A percentile compares a stretch with the other conserved stretches of the same genome.
phyloP scores from a whole-genome alignment of 192 early-diverging fungal species.

The Linnemannia exigua region DNA sequence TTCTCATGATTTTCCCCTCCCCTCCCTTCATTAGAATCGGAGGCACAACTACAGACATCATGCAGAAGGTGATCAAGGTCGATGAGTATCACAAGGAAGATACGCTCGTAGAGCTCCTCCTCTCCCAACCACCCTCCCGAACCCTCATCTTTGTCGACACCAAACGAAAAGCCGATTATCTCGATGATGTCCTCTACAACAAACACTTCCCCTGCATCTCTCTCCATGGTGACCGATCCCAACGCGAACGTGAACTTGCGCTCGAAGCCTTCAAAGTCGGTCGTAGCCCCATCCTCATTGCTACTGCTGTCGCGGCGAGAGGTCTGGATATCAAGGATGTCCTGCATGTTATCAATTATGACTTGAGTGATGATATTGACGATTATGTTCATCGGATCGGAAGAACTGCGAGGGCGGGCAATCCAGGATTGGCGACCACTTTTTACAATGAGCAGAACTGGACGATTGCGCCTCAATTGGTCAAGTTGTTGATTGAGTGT shows the following conservation, averaged over 20 bases:
- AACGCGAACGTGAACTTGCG: constrained; percentile 84
- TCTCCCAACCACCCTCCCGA: constrained; percentile 69
- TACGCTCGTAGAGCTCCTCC: constrained; percentile 69
- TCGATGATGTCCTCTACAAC: constrained; percentile 77
- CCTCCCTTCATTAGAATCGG: constrained; percentile 67
- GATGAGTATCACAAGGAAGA: constrained; percentile 77
- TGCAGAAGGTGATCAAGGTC: constrained; percentile 83
- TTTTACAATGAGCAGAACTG: constrained; percentile 66
- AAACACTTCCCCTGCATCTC: constrained; percentile 82
- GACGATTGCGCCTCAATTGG: constrained; percentile 60
- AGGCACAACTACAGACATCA: constrained; percentile 92
- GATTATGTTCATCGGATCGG: constrained; percentile 93
- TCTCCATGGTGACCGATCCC: constrained; percentile 89
- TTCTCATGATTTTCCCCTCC: no score
- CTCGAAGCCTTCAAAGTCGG: constrained; percentile 77
- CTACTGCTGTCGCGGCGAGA: constrained; percentile 90
- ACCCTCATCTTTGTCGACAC: constrained; percentile 90
- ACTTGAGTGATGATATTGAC: constrained; percentile 86
- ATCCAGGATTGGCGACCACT: constrained; percentile 69
- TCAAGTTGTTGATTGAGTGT: constrained; percentile 67
- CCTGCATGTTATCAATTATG: constrained; percentile 89
- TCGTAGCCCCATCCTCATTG: constrained; percentile 76
- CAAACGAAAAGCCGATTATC: constrained; percentile 84
- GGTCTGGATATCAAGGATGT: constrained; percentile 91
- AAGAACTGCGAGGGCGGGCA: constrained; percentile 73